Evolutionary conservation across 2,329 filamentous ascomycete genomes (phyloP).

Genomic region (Stachybotrys elegans): DNA sequence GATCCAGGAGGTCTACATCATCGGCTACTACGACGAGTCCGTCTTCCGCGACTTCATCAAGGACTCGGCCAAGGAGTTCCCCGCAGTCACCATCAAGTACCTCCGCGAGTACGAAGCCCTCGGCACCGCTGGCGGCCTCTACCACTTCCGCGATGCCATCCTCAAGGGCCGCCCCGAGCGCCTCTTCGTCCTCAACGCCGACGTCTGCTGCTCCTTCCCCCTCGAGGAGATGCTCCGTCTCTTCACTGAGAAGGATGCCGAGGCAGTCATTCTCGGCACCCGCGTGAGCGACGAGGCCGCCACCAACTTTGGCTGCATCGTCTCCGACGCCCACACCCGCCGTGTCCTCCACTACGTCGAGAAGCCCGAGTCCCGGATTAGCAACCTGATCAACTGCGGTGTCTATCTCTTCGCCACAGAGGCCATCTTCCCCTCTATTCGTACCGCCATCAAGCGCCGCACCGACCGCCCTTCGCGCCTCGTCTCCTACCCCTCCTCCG

Average conservation of each 20-base stretch:
- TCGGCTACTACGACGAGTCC: conserved; percentile 97
- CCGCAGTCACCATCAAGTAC: conserved; percentile 82
- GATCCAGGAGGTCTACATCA: conserved; percentile 94
- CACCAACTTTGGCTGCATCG: conserved; percentile 96
- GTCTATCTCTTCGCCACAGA: conserved; percentile 97
- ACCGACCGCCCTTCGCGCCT: conserved; percentile 78
- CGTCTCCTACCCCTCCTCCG: conserved; percentile 91
- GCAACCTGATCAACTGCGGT: conserved; percentile 97
- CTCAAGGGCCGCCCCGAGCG: conserved; percentile 91
- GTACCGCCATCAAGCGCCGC: conserved; percentile 90
- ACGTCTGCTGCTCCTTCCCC: conserved; percentile 98
- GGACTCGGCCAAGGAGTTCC: conserved; percentile 77
- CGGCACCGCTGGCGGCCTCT: conserved; percentile 91
- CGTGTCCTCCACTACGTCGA: conserved; percentile 98
- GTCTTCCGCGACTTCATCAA: conserved; percentile 99
- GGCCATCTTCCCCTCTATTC: conserved; percentile 93
- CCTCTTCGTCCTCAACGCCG: conserved; percentile 95
- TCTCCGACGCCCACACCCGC: conserved; percentile 87
- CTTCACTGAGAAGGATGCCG: conserved; percentile 91
- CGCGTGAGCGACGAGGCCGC: conserved; percentile 86
- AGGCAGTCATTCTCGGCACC: conserved; percentile 93
- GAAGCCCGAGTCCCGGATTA: conserved; percentile 96
- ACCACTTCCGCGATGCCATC: conserved; percentile 98
- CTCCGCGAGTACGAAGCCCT: conserved; percentile 95
- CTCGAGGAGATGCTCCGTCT: conserved; percentile 92